Conservation (phyloP, 2,329 filamentous ascomycete species). For the Endocalyx cinctus region DNA sequence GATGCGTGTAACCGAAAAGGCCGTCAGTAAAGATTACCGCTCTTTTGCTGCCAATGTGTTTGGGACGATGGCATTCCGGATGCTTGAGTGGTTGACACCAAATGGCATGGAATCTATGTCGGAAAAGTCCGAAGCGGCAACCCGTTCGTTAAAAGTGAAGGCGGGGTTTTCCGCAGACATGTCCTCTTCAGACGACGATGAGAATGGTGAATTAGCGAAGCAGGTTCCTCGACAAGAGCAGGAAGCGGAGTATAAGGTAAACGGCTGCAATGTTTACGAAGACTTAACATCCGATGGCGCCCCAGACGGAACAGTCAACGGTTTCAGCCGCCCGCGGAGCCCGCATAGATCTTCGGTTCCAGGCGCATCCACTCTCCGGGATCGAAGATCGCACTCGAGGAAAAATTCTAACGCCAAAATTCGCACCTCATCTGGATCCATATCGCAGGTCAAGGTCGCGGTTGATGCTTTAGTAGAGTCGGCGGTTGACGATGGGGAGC, state of each 20-base stretch:
- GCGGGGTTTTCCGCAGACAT: conserved; percentile 21
- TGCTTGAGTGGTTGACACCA: conserved; percentile 67
- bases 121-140: conserved; percentile 27
- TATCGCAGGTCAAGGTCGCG: conserved; percentile 15
- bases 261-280: no score
- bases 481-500: conserved; percentile 13
- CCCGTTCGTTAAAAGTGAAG: conserved; percentile 6
- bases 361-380: conserved; percentile 5
- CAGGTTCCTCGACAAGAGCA: no score
- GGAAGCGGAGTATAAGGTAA: no score
- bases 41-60: conserved; percentile 62
- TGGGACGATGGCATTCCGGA: conserved; percentile 62
- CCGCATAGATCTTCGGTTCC: conserved; percentile 8
- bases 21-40: conserved; percentile 50
- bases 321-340: conserved; percentile 4
- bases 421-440: conserved; percentile 23
- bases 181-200: conserved; percentile 12
- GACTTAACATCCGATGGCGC: no score
- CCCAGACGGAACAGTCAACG: conserved; percentile 10
- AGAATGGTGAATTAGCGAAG: no score
- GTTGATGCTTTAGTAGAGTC: conserved; percentile 18
- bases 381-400: conserved; percentile 17
- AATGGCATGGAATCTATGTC: conserved; percentile 48
- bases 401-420: conserved; percentile 24
- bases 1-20: conserved; percentile 41